Conservation (phyloP, 1,284 basidiomycete species). For the Ganoderma lingzhi region DNA sequence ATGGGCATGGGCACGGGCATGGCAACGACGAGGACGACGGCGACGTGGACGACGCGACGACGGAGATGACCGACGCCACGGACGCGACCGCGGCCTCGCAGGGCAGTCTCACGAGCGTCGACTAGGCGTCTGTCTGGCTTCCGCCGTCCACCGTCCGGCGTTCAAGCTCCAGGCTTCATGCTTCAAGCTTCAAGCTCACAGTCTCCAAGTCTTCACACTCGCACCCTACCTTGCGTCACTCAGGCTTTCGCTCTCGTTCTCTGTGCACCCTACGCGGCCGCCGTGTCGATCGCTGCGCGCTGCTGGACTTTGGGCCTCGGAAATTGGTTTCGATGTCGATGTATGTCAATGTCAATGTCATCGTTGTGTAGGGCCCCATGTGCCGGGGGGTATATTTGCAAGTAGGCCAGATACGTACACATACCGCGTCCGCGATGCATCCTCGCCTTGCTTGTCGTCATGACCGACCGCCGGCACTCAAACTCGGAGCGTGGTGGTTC, state of each 20-base stretch:
- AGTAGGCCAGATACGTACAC: neutral
- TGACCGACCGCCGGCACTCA: too few species aligned
- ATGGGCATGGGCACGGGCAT: neutral
- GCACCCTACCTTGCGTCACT: neutral
- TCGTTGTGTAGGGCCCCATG: neutral
- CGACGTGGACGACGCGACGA: constrained; percentile 39
- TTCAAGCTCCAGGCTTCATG: neutral
- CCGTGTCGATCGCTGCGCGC: neutral
- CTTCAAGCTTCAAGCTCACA: neutral
- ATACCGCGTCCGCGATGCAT: neutral
- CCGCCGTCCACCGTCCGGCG: neutral
- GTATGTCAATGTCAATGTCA: neutral
- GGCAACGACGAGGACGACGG: constrained; percentile 40
- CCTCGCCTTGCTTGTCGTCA: neutral
- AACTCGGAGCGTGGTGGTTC: too few species aligned
- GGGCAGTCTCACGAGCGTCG: constrained; percentile 67
- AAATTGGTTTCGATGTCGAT: neutral
- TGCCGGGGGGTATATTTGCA: neutral
- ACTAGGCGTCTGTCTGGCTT: constrained; percentile 42
- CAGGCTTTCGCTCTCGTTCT: neutral
- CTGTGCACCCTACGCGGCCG: neutral
- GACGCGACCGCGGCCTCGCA: constrained; percentile 52
- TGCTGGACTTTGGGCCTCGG: neutral
- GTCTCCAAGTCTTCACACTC: too few species aligned
- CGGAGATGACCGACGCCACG: constrained; percentile 42